Percentiles rank a stretch among this genome's conserved stretches.
phyloP scores from a whole-genome alignment of 2,329 filamentous ascomycete species.

The Fusarium sp. region DNA sequence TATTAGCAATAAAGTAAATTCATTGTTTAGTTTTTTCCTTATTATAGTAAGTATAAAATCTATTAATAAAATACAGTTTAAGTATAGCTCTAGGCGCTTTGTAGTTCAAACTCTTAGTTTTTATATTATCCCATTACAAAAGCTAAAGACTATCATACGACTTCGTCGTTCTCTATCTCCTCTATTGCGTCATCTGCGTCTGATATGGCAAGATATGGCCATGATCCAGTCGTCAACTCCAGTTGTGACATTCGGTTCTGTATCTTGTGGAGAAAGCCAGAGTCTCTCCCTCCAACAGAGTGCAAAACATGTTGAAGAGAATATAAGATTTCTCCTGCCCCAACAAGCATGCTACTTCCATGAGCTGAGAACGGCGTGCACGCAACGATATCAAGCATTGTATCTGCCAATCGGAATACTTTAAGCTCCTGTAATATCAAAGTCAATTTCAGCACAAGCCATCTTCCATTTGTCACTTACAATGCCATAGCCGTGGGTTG shows the following conservation, averaged over 20 bases:
- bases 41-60: not conserved
- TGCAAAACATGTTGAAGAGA: constrained; percentile 35
- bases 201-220: constrained; percentile 17
- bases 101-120: not conserved
- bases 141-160: not conserved
- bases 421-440: constrained; percentile 36
- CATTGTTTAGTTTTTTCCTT: fast-evolving
- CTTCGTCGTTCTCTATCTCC: not conserved
- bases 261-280: constrained; percentile 28
- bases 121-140: not conserved
- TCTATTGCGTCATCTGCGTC: not conserved
- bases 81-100: not conserved
- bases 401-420: constrained; percentile 38
- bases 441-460: not conserved
- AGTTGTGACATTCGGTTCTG: constrained; percentile 31
- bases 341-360: constrained; percentile 36
- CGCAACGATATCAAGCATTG: constrained; percentile 37
- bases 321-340: constrained; percentile 33
- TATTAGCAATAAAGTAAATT: too few relatives aligned
- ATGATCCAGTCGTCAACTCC: constrained; percentile 21
- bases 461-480: constrained; percentile 7
- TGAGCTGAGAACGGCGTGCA: constrained; percentile 26
- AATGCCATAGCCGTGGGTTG: constrained; percentile 41
- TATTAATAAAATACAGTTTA: not conserved
- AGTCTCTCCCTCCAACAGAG: constrained; percentile 36